These are phyloP conservation scores for Lactarius quietus DNA, from an alignment of 768 basidiomycete species.

Conservation along the genomic window DNA sequence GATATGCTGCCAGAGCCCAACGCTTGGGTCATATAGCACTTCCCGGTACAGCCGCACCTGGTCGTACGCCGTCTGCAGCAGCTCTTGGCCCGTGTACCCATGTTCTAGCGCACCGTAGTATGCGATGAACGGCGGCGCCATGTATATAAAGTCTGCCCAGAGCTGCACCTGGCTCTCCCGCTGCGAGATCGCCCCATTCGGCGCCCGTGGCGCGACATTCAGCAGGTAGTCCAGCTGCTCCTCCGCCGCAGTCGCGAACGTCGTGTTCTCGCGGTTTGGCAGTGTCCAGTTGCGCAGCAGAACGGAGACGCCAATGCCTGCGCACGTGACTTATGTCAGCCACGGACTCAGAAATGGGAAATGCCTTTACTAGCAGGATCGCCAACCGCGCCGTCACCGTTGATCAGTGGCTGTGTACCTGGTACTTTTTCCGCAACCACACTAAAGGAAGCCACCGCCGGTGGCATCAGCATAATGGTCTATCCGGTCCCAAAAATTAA, in stretches of 20 bases:
- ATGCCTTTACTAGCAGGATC: conserved; percentile 54
- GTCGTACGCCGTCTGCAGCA: conserved; percentile 50
- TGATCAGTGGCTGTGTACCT: conserved; percentile 40
- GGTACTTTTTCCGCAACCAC: conserved; percentile 39
- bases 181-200: conserved; percentile 58
- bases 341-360: too few species aligned
- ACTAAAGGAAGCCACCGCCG: conserved; percentile 28
- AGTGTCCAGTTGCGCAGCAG: conserved; percentile 53
- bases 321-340: too few species aligned
- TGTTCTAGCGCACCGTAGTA: conserved; percentile 52
- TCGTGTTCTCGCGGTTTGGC: conserved; percentile 30
- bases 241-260: conserved; percentile 41
- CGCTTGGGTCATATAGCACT: conserved; percentile 41
- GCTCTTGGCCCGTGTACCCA: conserved; percentile 32
- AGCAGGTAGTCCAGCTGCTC: conserved; percentile 51
- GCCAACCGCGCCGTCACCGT: conserved; percentile 49
- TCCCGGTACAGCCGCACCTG: conserved; percentile 56
- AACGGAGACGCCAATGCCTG: conserved; percentile 52
- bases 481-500: neutral
- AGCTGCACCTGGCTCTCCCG: conserved; percentile 50
- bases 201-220: conserved; percentile 41
- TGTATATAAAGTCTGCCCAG: conserved; percentile 58
- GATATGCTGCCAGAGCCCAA: conserved; percentile 56
- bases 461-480: conserved; percentile 2
- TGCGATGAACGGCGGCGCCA: conserved; percentile 65